phyloP scores from a whole-genome alignment of 2,329 filamentous ascomycete species.

The Aureobasidium vineae region DNA sequence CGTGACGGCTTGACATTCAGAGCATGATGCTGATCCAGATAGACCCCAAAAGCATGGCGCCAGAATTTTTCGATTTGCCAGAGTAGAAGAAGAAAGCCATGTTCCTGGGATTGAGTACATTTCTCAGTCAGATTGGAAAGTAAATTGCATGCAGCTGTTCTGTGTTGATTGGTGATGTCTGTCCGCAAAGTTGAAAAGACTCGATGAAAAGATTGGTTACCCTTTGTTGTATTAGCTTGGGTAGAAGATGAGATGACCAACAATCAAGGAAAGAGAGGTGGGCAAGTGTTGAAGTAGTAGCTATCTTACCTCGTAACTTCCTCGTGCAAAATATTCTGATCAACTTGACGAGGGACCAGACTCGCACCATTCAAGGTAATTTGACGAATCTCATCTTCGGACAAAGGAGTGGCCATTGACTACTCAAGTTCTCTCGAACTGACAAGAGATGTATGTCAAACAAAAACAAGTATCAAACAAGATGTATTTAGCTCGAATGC shows the following conservation, averaged over 20 bases:
- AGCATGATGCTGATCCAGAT: slow-evolving; percentile 44
- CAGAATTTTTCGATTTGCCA: slow-evolving; percentile 41
- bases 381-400: slow-evolving; percentile 25
- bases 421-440: too few relatives aligned
- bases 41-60: slow-evolving; percentile 42
- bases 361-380: slow-evolving; percentile 21
- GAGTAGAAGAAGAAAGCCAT: slow-evolving; percentile 36
- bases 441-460: background rate
- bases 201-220: background rate
- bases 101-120: slow-evolving; percentile 37
- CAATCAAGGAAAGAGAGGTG: background rate
- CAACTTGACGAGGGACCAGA: slow-evolving; percentile 22
- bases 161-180: slow-evolving; percentile 39
- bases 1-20: slow-evolving; percentile 50
- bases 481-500: slow-evolving; percentile 6
- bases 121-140: slow-evolving; percentile 47
- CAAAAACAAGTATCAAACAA: background rate
- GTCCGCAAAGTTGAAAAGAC: slow-evolving; percentile 3
- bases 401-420: slow-evolving; percentile 7
- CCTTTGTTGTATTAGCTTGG: background rate
- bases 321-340: background rate
- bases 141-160: slow-evolving; percentile 49
- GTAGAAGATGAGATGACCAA: background rate
- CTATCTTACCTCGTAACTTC: slow-evolving; percentile 18
- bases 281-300: too few relatives aligned